These are phyloP conservation scores for Pascua sp. DNA, from an alignment of 1,284 basidiomycete species.

Conservation along the genomic window DNA sequence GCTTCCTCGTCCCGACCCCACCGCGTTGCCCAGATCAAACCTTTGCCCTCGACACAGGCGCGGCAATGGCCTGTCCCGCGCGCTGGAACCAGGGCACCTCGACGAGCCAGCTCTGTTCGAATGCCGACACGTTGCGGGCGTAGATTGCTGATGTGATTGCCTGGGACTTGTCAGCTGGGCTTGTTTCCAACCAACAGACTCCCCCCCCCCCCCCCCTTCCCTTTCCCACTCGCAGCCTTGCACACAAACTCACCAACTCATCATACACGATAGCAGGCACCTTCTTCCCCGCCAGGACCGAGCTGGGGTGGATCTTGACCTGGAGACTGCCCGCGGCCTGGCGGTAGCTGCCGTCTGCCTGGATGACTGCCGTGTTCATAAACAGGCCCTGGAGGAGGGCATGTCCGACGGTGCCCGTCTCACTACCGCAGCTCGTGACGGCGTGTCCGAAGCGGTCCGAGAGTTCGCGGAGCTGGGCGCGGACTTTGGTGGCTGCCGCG, in stretches of 20 bases:
- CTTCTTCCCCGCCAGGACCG: constrained; percentile 71
- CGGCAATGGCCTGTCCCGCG: constrained; percentile 13
- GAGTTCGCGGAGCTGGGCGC: constrained; percentile 70
- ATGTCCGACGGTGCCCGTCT: constrained; percentile 61
- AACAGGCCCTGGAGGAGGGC: constrained; percentile 71
- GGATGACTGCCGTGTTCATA: constrained; percentile 75
- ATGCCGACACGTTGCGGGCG: constrained; percentile 76
- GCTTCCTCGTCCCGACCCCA: too few species aligned
- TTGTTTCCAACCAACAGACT: too few species aligned
- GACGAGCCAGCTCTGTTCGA: constrained; percentile 61
- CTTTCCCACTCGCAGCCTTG: neutral
- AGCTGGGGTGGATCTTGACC: constrained; percentile 85
- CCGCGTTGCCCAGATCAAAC: neutral
- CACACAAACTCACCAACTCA: constrained; percentile 65
- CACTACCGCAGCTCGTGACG: constrained; percentile 57
- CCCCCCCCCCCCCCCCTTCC: too few species aligned
- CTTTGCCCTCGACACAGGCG: constrained; percentile 9
- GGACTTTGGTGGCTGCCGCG: constrained; percentile 75
- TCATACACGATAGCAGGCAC: constrained; percentile 81
- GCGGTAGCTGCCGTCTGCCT: constrained; percentile 76
- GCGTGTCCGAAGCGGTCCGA: constrained; percentile 64
- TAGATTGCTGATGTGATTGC: constrained; percentile 80
- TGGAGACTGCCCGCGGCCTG: constrained; percentile 71
- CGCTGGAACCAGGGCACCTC: constrained; percentile 47
- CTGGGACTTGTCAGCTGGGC: too few species aligned